Base-by-base conservation (phyloP, 1,284 basidiomycete genomes). In the Ganoderma leucocontextum region DNA sequence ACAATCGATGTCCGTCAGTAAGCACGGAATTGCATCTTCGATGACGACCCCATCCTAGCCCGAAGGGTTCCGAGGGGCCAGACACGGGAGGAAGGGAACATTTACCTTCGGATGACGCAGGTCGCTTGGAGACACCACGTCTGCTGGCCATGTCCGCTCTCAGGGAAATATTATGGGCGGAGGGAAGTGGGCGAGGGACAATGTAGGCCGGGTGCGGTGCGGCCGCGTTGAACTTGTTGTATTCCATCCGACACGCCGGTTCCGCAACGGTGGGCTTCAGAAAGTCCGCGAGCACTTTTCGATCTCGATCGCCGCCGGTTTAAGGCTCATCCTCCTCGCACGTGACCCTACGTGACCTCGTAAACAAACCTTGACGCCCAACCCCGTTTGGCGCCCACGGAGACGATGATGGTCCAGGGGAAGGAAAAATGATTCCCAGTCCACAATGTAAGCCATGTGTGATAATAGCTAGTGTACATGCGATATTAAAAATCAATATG, bases 61-160 rank as follows among this genome's bases (percentile, higher is more conserved):
- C 59, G 25, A 44, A 33, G 35, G 53, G 53, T 33, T 25, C 65
- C 25, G 58, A 53, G 49, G 36, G 33, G 55, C 9, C 19, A n/a
- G n/a, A 35, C 36, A 35, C 19, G 35, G 55, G 7, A 55, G 38
- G 22, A 39, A 38, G 22, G 38, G 58, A 29, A 22, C 36, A 22
- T 41, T 42, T 76, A 88, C 89, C 89, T 86, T 89, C 88, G 60
- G 84, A 86, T 22, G 87, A 86, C 69, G 86, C 85, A 69, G 87
- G 87, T 63, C 88, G 86, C 62, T 83, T 81, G 60, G 84, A 79
- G 44, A 82, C 75, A 68, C 82, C 84, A 77, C 88, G 83, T 74
- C 88, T 82, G 78, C 85, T 83, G 72, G 89, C 85, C 87, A 89
- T 90, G 70, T 70, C 72, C 68, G 49, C 17, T 29, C 35, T 29